Evolutionary conservation across 768 basidiomycete genomes (phyloP), one percentile per base, ranked within the genome.

Genomic region (Russula abietina): DNA sequence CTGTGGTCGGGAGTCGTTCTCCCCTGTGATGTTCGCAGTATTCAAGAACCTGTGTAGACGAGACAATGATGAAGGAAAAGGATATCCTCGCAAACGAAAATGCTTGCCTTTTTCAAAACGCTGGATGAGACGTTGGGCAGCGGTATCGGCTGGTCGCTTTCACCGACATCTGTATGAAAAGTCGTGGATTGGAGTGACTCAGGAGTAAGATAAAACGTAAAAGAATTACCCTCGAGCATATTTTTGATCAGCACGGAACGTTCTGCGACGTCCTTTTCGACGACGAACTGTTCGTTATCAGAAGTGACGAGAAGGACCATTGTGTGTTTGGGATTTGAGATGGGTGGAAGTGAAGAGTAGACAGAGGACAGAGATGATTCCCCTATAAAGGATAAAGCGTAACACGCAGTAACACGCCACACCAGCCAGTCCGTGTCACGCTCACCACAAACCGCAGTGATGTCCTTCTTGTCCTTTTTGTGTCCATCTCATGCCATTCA

Each of bases 1-100:
- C 91, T 11, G 88, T 81, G 45, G 87, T 80, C 19, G 97, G 97
- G 45, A 98, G 83, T n/a, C 95, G 93, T 76, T 99, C 97, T 68
- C 89, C 89, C 69, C 92, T 89, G 77, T 99, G 97, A 77, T 98
- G 95, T 71, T 98, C 95, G 83, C 97, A 98, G 82, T 97, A 99
- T 73, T 99, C 96, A 33, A 99, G 81, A 64, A 98, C 95, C 93
- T 99, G 67, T 9, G 55, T 54, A 14, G 22, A n/a, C 59, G 26
- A 58, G 33, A 50, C 46, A 46, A 54, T 46, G 12, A 58, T 60
- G 43, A 57, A 0, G 10, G 55, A 46, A 61, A 24, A 45, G 39
- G 55, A 57, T 39, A 62, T 22, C 7, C 19, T 14, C 28, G 19
- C 55, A 56, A 2, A 16, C 30, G n/a, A 14, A 12, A 8, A 17